Conservation (phyloP, 495 filamentous ascomycete species). For the Neurospora tetrasperma region DNA sequence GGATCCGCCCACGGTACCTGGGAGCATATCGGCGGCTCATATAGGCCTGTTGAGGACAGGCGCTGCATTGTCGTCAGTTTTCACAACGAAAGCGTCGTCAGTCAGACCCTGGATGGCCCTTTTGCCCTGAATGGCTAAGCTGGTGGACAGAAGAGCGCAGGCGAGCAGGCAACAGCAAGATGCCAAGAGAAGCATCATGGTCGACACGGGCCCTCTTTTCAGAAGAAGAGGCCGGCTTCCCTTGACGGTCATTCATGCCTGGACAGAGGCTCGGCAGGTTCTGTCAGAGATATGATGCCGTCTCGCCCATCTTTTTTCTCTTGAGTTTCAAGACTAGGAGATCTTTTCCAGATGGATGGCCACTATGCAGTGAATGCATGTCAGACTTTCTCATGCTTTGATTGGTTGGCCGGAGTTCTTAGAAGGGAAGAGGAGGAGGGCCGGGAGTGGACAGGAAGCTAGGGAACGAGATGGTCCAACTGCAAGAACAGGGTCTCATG, state of each 20-base stretch:
- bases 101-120: not conserved
- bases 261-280: not conserved
- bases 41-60: not conserved
- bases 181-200: not conserved
- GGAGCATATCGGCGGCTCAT: not conserved
- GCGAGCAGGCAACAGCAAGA: not conserved
- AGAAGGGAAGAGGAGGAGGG: not conserved
- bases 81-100: not conserved
- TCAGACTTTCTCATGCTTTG: not conserved
- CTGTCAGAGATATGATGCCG: not conserved
- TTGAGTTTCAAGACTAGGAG: not conserved
- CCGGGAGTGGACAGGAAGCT: not conserved
- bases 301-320: not conserved
- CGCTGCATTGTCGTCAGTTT: not conserved
- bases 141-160: not conserved
- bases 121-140: not conserved
- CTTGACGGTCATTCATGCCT: not conserved
- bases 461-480: not conserved
- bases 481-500: not conserved
- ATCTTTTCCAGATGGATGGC: not conserved
- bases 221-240: not conserved
- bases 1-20: not conserved
- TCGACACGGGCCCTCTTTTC: not conserved
- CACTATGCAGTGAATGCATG: not conserved
- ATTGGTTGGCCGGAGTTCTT: not conserved